These are phyloP conservation scores for Gorgonomyces haynaldii DNA, from an alignment of 192 early-diverging fungal species.

Conservation along the genomic window DNA sequence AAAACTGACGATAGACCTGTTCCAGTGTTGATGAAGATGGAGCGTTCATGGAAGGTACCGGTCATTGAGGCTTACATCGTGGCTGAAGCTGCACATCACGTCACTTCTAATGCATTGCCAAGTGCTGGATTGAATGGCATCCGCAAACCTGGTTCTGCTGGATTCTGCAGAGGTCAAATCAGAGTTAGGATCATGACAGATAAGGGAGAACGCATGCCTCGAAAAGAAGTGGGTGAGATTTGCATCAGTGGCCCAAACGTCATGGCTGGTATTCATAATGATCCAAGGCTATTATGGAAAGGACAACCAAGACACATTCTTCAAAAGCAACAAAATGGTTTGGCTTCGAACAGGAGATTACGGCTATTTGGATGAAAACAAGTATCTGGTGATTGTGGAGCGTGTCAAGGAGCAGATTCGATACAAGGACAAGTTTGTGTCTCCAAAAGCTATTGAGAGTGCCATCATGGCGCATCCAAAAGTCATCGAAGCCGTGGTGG, in stretches of 20 bases:
- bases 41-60: slow-evolving; percentile 52
- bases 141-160: slow-evolving; percentile 72
- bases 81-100: slow-evolving; percentile 72
- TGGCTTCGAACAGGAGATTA: no score
- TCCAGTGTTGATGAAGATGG: slow-evolving; percentile 52
- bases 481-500: slow-evolving; percentile 46
- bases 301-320: no score
- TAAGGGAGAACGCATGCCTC: slow-evolving; percentile 31
- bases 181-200: slow-evolving; percentile 64
- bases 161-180: slow-evolving; percentile 49
- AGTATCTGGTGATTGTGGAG: no score
- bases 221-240: slow-evolving; percentile 54
- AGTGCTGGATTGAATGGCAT: slow-evolving; percentile 49
- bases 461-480: slow-evolving; percentile 30
- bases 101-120: no score
- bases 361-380: no score
- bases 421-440: slow-evolving; percentile 54
- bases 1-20: slow-evolving; percentile 20
- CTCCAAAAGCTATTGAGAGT: slow-evolving; percentile 43
- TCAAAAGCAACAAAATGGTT: no score
- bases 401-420: no score
- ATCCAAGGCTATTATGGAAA: no score
- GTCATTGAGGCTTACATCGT: slow-evolving; percentile 43
- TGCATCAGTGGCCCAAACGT: slow-evolving; percentile 76
- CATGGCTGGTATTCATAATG: slow-evolving; percentile 41